A percentile compares a stretch with the other conserved stretches of the same genome.
Conservation (phyloP, 257 asterid genomes). For the Parsonsia alboflavescens region DNA sequence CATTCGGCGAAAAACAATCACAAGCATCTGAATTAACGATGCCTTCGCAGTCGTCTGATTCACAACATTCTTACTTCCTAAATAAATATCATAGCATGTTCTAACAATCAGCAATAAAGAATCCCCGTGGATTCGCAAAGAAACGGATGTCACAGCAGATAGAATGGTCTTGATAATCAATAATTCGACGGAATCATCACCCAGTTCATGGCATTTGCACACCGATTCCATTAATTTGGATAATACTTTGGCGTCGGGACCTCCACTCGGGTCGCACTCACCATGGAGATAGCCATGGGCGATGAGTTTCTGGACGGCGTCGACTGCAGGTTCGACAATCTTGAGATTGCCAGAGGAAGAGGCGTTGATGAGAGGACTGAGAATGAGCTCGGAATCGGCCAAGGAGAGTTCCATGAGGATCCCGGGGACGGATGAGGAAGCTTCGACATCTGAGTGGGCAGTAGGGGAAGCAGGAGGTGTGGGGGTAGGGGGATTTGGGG, state of each 20-base stretch:
- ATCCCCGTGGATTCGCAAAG: slow-evolving; percentile 85
- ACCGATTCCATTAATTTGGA: slow-evolving; percentile 69
- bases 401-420: slow-evolving; percentile 71
- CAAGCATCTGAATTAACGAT: slow-evolving; percentile 92
- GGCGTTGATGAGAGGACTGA: slow-evolving; percentile 76
- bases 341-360: slow-evolving; percentile 55
- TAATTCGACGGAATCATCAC: slow-evolving; percentile 76
- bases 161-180: slow-evolving; percentile 73
- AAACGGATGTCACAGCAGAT: slow-evolving; percentile 77
- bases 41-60: slow-evolving; percentile 97
- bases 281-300: slow-evolving; percentile 88
- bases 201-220: slow-evolving; percentile 85
- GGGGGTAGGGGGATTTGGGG: slow-evolving; percentile 38
- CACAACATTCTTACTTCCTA: slow-evolving; percentile 85
- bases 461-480: slow-evolving; percentile 48
- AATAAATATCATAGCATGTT: slow-evolving; percentile 83
- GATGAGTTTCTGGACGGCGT: slow-evolving; percentile 84
- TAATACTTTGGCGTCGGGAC: slow-evolving; percentile 61
- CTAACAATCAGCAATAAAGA: slow-evolving; percentile 79
- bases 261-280: slow-evolving; percentile 77
- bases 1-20: slow-evolving; percentile 94
- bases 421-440: slow-evolving; percentile 48
- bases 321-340: slow-evolving; percentile 82
- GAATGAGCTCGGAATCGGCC: slow-evolving; percentile 62
- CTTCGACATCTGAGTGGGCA: slow-evolving; percentile 43